phyloP scores from a whole-genome alignment of 495 filamentous ascomycete species.

The Trypethelium eluteriae region DNA sequence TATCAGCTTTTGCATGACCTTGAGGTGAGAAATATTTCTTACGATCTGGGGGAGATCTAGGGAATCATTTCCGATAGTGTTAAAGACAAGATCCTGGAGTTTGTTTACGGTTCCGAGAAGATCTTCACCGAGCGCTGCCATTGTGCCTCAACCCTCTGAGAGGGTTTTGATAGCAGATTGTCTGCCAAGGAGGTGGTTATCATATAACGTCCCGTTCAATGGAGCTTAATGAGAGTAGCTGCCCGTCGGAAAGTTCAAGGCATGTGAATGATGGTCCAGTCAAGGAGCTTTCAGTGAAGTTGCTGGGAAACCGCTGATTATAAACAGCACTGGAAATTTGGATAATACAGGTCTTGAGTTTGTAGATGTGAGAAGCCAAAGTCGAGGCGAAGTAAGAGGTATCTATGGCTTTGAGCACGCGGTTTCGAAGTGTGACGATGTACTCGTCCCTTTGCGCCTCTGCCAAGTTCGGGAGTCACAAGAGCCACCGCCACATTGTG shows the following conservation, averaged over 20 bases:
- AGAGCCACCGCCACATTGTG: constrained; percentile 4
- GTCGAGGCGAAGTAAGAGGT: not conserved
- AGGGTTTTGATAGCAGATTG: not conserved
- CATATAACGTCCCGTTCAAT: not conserved
- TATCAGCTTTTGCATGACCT: not conserved
- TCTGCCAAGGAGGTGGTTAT: not conserved
- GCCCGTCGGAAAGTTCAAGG: not conserved
- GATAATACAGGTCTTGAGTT: not conserved
- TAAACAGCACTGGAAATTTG: too few relatives aligned
- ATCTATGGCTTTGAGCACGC: not conserved
- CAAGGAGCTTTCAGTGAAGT: not conserved
- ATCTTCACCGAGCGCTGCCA: constrained; percentile 80
- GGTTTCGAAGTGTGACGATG: constrained; percentile 5
- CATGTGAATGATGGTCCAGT: not conserved
- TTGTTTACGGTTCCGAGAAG: constrained; percentile 89
- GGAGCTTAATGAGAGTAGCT: not conserved
- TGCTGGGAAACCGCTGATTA: not conserved
- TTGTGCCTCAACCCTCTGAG: constrained; percentile 23
- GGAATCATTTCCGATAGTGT: constrained; percentile 98
- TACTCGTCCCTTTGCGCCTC: not conserved
- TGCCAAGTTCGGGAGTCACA: constrained; percentile 1
- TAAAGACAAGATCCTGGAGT: constrained; percentile 96
- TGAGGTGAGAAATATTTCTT: constrained; percentile 36
- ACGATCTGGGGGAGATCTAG: constrained; percentile 97
- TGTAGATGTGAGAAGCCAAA: not conserved